Evolutionary conservation across 495 filamentous ascomycete species (phyloP).

Genomic region (Talaromyces stipitatus): DNA sequence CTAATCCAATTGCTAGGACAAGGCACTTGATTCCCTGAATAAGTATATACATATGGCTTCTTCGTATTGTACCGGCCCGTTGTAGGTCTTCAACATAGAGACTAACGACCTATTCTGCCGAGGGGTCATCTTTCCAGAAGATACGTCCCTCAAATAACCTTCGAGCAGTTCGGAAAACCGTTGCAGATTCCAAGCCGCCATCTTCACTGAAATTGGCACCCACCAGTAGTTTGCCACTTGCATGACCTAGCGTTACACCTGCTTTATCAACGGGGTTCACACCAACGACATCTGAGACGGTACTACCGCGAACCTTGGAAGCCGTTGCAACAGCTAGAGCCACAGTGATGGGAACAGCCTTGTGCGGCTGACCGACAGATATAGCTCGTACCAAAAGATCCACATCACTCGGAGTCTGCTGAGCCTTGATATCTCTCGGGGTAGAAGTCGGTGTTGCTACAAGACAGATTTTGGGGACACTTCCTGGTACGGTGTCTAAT

Average conservation of each 20-base stretch:
- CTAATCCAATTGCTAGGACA: too few species aligned
- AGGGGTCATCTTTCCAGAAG: too few species aligned
- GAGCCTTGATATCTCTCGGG: neutral
- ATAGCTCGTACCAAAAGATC: neutral
- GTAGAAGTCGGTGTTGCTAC: constrained; percentile 26
- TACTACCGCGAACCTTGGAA: neutral
- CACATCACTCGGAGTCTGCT: neutral
- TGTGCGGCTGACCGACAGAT: neutral
- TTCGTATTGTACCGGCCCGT: too few species aligned
- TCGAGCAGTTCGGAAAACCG: neutral
- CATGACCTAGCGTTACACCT: neutral
- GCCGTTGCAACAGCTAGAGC: neutral
- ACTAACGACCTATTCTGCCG: too few species aligned
- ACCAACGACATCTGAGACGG: neutral
- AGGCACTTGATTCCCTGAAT: too few species aligned
- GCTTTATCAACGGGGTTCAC: neutral
- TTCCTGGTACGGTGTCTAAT: constrained; percentile 39
- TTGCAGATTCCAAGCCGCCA: neutral
- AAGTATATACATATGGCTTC: too few species aligned
- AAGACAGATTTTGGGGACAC: constrained; percentile 60
- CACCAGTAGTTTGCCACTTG: neutral
- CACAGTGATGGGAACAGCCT: neutral
- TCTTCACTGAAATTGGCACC: neutral
- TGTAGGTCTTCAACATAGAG: too few species aligned
- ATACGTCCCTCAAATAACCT: neutral